Evolutionary conservation across 1,284 basidiomycete species (phyloP).

Genomic region (Kalmanozyma brasiliensis): DNA sequence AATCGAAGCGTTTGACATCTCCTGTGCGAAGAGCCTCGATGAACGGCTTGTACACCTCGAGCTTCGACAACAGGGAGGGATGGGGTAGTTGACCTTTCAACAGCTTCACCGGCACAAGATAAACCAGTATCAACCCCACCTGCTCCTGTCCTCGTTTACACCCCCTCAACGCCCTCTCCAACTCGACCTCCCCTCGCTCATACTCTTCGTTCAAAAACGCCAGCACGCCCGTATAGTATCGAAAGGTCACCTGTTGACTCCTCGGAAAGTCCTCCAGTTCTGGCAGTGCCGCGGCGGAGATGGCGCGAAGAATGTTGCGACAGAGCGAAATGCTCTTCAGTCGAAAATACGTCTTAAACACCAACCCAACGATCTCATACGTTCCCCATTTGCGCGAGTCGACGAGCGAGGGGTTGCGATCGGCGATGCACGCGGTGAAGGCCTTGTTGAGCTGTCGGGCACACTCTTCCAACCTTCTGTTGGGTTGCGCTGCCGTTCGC

Average conservation of each 20-base stretch:
- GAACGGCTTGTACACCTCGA: slow-evolving; percentile 82
- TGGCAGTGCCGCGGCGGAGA: slow-evolving; percentile 87
- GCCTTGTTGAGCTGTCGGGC: slow-evolving; percentile 89
- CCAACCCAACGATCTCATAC: slow-evolving; percentile 90
- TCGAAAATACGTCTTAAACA: slow-evolving; percentile 95
- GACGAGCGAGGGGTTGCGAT: slow-evolving; percentile 76
- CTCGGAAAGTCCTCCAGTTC: slow-evolving; percentile 79
- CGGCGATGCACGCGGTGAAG: slow-evolving; percentile 88
- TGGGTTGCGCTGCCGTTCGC: slow-evolving; percentile 35
- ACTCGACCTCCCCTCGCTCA: slow-evolving; percentile 78
- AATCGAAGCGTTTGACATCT: slow-evolving; percentile 83
- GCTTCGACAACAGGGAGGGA: slow-evolving; percentile 75
- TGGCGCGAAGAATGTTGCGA: slow-evolving; percentile 88
- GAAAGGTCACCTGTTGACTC: slow-evolving; percentile 80
- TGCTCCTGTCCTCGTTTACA: slow-evolving; percentile 78
- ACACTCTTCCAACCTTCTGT: slow-evolving; percentile 84
- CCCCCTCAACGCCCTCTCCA: slow-evolving; percentile 82
- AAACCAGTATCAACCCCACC: slow-evolving; percentile 86
- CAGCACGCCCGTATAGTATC: slow-evolving; percentile 92
- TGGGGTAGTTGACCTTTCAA: slow-evolving; percentile 86
- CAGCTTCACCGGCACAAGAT: slow-evolving; percentile 87
- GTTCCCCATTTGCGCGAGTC: slow-evolving; percentile 87
- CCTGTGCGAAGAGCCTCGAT: slow-evolving; percentile 80
- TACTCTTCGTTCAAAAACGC: slow-evolving; percentile 93
- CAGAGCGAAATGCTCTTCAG: slow-evolving; percentile 89